phyloP scores from a whole-genome alignment of 352 stramenopile species.

The Hyaloperonospora arabidopsidis region DNA sequence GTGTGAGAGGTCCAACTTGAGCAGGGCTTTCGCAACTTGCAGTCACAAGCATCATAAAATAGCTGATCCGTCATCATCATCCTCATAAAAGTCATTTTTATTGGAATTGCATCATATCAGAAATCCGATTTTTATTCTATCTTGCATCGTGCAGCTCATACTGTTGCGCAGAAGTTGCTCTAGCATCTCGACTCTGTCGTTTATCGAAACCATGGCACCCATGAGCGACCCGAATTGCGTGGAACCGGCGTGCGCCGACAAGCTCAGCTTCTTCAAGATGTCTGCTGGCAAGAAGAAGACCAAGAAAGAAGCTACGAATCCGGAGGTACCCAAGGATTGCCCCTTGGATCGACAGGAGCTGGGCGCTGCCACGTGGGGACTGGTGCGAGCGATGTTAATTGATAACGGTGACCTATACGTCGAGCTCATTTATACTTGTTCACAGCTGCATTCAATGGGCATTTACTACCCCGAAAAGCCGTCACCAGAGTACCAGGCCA shows the following conservation, averaged over 20 bases:
- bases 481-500: constrained; percentile 81
- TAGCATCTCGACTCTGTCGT: background rate
- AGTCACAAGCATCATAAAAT: no score
- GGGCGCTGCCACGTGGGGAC: constrained; percentile 78
- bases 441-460: constrained; percentile 88
- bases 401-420: background rate
- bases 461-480: constrained; percentile 96
- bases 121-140: no score
- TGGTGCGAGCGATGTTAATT: constrained; percentile 40
- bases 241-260: constrained; percentile 78
- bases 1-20: no score
- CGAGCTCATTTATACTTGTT: background rate
- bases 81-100: no score
- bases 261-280: constrained; percentile 79
- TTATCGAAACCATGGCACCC: constrained; percentile 14
- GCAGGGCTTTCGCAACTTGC: no score
- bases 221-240: constrained; percentile 78
- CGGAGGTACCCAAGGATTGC: constrained; percentile 47
- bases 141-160: no score
- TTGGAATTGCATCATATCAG: no score
- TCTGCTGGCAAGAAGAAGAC: constrained; percentile 46
- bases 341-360: constrained; percentile 82
- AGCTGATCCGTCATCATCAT: no score
- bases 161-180: background rate
- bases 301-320: constrained; percentile 13